A percentile compares a stretch with the other conserved stretches of the same genome.
Evolutionary conservation across 2,329 filamentous ascomycete genomes (phyloP).

Genomic region (Monosporascus sp.): DNA sequence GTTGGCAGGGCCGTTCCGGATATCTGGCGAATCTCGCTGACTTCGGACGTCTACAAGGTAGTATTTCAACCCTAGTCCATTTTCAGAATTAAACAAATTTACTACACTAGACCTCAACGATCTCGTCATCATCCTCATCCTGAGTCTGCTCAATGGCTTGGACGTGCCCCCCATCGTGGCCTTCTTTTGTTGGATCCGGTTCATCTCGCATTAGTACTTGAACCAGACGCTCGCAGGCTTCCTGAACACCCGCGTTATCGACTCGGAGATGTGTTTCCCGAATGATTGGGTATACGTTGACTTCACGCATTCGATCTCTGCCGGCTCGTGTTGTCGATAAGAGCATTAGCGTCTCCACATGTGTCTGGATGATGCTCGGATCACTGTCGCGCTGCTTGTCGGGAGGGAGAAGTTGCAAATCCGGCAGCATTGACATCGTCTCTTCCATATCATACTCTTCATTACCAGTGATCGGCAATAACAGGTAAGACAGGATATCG

Average conservation of each 20-base stretch:
- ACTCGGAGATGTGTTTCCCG: constrained; percentile 78
- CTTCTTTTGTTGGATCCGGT: constrained; percentile 39
- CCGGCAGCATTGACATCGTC: constrained; percentile 77
- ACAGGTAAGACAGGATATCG: constrained; percentile 80
- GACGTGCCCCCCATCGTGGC: constrained; percentile 30
- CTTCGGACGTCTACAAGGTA: background rate
- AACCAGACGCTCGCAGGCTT: constrained; percentile 83
- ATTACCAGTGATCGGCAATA: constrained; percentile 80
- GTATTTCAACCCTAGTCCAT: constrained; percentile 4
- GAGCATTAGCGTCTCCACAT: constrained; percentile 82
- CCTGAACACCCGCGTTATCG: constrained; percentile 72
- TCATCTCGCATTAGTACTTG: constrained; percentile 84
- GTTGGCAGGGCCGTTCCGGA: too few species aligned
- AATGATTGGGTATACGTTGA: constrained; percentile 85
- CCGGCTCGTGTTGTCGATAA: constrained; percentile 73
- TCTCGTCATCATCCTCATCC: constrained; percentile 36
- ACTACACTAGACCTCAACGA: constrained; percentile 45
- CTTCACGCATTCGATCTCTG: constrained; percentile 65
- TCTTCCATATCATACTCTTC: constrained; percentile 90
- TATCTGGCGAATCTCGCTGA: too few species aligned
- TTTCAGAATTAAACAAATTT: constrained; percentile 1
- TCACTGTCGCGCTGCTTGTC: constrained; percentile 85
- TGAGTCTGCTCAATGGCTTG: constrained; percentile 27
- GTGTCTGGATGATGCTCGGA: constrained; percentile 70
- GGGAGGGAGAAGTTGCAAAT: constrained; percentile 81